A percentile compares a stretch with the other conserved stretches of the same genome.
Evolutionary conservation across 345 rosid genomes (phyloP).

Genomic region (Streptanthus diversifolius): DNA sequence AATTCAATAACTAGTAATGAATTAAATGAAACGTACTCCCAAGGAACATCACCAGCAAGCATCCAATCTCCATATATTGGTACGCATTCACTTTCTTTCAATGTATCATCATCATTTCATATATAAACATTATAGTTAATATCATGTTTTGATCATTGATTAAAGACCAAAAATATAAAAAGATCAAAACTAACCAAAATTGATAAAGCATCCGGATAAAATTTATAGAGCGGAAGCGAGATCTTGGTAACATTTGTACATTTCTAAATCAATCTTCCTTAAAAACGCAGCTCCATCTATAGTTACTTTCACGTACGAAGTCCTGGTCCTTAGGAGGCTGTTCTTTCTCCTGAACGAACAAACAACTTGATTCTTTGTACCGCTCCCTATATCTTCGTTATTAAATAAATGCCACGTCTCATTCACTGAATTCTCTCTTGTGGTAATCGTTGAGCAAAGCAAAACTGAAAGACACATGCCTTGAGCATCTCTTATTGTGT

Average conservation of each 20-base stretch:
- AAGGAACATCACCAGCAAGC: slow-evolving; percentile 90
- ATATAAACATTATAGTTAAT: neutral
- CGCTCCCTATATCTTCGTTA: too few species aligned
- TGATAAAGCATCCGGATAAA: slow-evolving; percentile 57
- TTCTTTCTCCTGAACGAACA: slow-evolving; percentile 68
- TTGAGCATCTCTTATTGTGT: too few species aligned
- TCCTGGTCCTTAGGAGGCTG: slow-evolving; percentile 30
- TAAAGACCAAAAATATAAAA: neutral
- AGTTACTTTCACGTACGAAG: slow-evolving; percentile 62
- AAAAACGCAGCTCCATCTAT: slow-evolving; percentile 82
- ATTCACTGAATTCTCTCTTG: too few species aligned
- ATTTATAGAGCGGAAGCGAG: slow-evolving; percentile 59
- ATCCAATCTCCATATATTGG: slow-evolving; percentile 87
- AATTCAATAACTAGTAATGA: neutral
- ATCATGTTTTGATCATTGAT: neutral
- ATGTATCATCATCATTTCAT: slow-evolving; percentile 36
- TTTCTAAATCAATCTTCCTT: slow-evolving; percentile 68
- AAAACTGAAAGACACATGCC: too few species aligned
- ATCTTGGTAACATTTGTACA: slow-evolving; percentile 51
- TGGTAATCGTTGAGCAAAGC: too few species aligned
- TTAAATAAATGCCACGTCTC: too few species aligned
- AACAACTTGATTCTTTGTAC: slow-evolving; percentile 61
- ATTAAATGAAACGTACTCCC: slow-evolving; percentile 48
- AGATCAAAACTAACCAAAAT: slow-evolving; percentile 37
- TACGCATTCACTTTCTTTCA: slow-evolving; percentile 46